These are phyloP conservation scores for Colletotrichum eremochloae DNA, from an alignment of 2,329 filamentous ascomycete genomes.

Conservation along the genomic window DNA sequence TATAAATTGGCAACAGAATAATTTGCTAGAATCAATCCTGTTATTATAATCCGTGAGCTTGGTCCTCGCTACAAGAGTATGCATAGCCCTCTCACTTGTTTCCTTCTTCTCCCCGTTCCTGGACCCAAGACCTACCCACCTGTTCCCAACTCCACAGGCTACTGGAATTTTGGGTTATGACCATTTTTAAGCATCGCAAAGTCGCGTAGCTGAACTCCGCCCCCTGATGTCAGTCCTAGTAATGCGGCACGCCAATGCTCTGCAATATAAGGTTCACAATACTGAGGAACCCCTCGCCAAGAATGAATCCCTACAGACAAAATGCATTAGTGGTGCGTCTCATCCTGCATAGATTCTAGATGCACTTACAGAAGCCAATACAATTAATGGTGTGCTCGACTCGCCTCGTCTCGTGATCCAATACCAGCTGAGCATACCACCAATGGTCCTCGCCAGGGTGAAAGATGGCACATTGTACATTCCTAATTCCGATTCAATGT, in stretches of 20 bases:
- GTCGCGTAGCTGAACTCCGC: background rate
- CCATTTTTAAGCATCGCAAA: background rate
- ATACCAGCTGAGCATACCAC: constrained; percentile 81
- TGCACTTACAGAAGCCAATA: constrained; percentile 78
- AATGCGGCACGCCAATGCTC: constrained; percentile 80
- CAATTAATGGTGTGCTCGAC: constrained; percentile 82
- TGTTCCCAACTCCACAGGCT: background rate
- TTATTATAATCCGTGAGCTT: background rate
- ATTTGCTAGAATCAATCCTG: background rate
- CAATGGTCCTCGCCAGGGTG: constrained; percentile 87
- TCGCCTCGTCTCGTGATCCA: constrained; percentile 70
- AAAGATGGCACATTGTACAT: constrained; percentile 99
- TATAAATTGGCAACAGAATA: background rate
- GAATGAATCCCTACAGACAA: constrained; percentile 77
- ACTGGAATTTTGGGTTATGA: background rate
- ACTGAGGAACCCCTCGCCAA: constrained; percentile 92
- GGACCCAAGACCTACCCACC: too few species aligned
- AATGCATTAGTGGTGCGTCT: background rate
- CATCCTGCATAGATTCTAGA: background rate
- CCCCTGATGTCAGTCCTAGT: constrained; percentile 10
- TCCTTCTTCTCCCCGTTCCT: background rate
- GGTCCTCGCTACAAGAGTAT: background rate
- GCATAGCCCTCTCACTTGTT: background rate
- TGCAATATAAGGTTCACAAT: constrained; percentile 91
- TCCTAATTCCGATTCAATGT: constrained; percentile 59